Evolutionary conservation across 495 filamentous ascomycete species (phyloP).

Genomic region (Jackrogersella multiformis): DNA sequence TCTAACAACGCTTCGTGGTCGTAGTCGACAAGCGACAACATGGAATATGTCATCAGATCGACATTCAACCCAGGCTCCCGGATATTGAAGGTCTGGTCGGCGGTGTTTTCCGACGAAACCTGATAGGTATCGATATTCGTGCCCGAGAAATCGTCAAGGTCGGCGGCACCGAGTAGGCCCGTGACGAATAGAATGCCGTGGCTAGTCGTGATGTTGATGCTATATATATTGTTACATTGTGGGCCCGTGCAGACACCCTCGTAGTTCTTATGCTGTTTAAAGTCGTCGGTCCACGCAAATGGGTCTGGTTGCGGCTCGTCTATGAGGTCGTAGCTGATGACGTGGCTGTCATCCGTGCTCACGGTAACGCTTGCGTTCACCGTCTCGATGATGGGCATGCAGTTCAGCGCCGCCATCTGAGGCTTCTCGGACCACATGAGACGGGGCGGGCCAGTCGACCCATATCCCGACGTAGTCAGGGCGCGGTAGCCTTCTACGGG

Average conservation of each 20-base stretch:
- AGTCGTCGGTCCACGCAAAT: conserved; percentile 46
- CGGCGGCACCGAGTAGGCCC: conserved; percentile 46
- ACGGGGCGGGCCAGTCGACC: neutral
- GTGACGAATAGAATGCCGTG: conserved; percentile 50
- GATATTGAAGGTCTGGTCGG: conserved; percentile 53
- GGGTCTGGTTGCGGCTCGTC: conserved; percentile 19
- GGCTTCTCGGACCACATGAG: conserved; percentile 39
- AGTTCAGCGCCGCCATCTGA: conserved; percentile 45
- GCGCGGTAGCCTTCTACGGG: conserved; percentile 27
- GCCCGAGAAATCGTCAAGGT: conserved; percentile 15
- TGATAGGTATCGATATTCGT: conserved; percentile 1
- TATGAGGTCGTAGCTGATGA: conserved; percentile 44
- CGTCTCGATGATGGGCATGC: conserved; percentile 47
- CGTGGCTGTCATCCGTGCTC: conserved; percentile 42
- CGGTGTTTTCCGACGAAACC: conserved; percentile 37
- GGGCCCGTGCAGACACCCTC: neutral
- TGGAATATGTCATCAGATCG: conserved; percentile 54
- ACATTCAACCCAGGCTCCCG: conserved; percentile 50
- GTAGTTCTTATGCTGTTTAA: conserved; percentile 7
- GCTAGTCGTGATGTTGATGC: conserved; percentile 33
- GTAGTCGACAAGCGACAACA: conserved; percentile 46
- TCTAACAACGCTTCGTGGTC: conserved; percentile 45
- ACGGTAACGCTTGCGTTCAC: conserved; percentile 47
- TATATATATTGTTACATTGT: neutral
- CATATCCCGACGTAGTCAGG: neutral